phyloP scores from a whole-genome alignment of 23 red algal genomes.

The Chondrus crispus region DNA sequence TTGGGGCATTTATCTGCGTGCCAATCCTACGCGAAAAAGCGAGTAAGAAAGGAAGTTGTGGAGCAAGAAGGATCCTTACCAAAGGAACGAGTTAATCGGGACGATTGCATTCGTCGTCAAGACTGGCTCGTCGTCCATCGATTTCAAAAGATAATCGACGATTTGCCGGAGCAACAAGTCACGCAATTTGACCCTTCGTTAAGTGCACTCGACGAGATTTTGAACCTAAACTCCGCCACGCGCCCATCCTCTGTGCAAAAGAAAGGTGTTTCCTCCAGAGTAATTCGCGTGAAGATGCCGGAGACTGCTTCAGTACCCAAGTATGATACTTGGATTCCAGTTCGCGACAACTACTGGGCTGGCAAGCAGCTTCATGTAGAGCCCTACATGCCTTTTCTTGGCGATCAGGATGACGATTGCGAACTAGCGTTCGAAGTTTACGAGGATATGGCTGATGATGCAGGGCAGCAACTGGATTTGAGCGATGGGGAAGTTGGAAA shows the following conservation, averaged over 20 bases:
- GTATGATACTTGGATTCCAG: slow-evolving; percentile 61
- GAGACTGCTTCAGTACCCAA: background rate
- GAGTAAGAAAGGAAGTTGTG: background rate
- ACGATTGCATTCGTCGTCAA: background rate
- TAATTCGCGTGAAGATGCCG: slow-evolving; percentile 13
- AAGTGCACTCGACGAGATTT: slow-evolving; percentile 35
- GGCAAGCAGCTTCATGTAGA: slow-evolving; percentile 55
- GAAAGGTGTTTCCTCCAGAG: background rate
- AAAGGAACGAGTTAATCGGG: background rate
- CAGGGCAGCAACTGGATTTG: slow-evolving; percentile 46
- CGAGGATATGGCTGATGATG: slow-evolving; percentile 48
- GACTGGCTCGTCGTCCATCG: background rate
- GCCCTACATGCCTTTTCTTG: slow-evolving; percentile 66
- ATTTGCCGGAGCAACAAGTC: background rate
- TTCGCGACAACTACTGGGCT: slow-evolving; percentile 49
- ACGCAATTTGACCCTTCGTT: slow-evolving; percentile 17
- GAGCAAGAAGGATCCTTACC: background rate
- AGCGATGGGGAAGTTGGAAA: slow-evolving; percentile 59
- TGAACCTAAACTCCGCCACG: background rate
- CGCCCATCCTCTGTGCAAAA: background rate
- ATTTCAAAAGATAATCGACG: slow-evolving; percentile 6
- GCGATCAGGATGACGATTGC: slow-evolving; percentile 63
- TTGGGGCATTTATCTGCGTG: background rate
- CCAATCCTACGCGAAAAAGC: background rate
- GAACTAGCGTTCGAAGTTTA: slow-evolving; percentile 61